phyloP scores from a whole-genome alignment of 148 eudicot genomes.

The Rhododendron kiyosumense region DNA sequence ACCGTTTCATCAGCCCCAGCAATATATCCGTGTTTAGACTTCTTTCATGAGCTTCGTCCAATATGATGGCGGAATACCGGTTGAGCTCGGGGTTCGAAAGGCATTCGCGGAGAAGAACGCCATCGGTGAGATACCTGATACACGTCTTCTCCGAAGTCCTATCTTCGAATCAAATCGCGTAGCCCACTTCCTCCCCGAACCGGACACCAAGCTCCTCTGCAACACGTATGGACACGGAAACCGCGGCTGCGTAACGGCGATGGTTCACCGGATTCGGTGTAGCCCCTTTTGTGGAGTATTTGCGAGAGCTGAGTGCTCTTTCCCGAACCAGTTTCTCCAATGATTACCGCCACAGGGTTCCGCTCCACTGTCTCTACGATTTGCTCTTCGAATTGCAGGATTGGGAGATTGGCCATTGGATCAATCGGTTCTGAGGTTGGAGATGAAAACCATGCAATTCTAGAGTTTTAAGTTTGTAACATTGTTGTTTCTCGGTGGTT shows the following conservation, averaged over 20 bases:
- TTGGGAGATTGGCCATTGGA: conserved; percentile 69
- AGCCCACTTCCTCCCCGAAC: conserved; percentile 87
- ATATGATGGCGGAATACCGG: conserved; percentile 73
- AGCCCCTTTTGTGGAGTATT: conserved; percentile 60
- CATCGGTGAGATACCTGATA: conserved; percentile 90
- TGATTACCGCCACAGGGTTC: conserved; percentile 63
- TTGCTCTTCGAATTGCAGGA: too few relatives aligned
- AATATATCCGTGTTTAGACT: conserved; percentile 94
- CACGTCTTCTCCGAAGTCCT: conserved; percentile 69
- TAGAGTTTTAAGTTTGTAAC: not conserved
- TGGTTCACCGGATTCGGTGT: conserved; percentile 47
- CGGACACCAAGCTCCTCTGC: conserved; percentile 72
- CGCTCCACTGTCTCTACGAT: too few relatives aligned
- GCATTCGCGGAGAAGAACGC: conserved; percentile 88
- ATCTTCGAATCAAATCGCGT: conserved; percentile 94
- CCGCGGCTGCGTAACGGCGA: conserved; percentile 97
- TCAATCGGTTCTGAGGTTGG: not conserved
- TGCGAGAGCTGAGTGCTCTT: conserved; percentile 95
- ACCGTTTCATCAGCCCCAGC: conserved; percentile 79
- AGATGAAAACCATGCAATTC: not conserved
- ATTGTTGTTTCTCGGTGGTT: too few relatives aligned
- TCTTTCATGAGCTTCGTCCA: conserved; percentile 98
- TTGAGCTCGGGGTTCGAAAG: conserved; percentile 75
- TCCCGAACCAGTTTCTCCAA: conserved; percentile 95
- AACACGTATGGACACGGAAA: conserved; percentile 93